phyloP scores from a whole-genome alignment of 768 basidiomycete species.

The Suillus fuscotomentosus region DNA sequence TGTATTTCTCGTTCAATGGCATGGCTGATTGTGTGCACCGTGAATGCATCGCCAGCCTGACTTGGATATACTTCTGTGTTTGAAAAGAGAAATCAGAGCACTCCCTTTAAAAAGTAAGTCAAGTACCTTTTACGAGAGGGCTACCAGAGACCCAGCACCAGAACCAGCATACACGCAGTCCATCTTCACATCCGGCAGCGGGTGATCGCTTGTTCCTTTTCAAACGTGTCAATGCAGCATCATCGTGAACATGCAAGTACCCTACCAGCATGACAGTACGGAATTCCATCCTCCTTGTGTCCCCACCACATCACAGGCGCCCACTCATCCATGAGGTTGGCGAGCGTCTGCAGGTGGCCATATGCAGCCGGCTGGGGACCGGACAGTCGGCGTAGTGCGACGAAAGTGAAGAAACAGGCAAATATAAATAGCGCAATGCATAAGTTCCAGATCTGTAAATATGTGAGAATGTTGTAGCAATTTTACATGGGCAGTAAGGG shows the following conservation, averaged over 20 bases:
- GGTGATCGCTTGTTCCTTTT: conserved; percentile 7
- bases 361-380: conserved; percentile 32
- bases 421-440: conserved; percentile 20
- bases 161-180: conserved; percentile 17
- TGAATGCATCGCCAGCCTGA: not conserved
- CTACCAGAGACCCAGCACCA: not conserved
- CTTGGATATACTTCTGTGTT: not conserved
- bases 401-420: conserved; percentile 14
- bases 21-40: too few relatives aligned
- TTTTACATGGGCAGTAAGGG: not conserved
- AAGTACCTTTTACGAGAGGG: not conserved
- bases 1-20: too few relatives aligned
- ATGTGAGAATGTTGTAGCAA: not conserved
- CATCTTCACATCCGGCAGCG: conserved; percentile 20
- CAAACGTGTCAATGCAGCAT: not conserved
- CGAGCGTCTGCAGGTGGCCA: conserved; percentile 33
- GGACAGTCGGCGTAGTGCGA: conserved; percentile 15
- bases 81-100: not conserved
- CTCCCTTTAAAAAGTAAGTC: not conserved
- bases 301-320: conserved; percentile 32
- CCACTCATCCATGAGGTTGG: conserved; percentile 37
- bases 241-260: not conserved
- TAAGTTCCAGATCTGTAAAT: conserved; percentile 25
- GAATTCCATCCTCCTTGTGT: conserved; percentile 15
- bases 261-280: conserved; percentile 19